phyloP scores from a whole-genome alignment of 495 filamentous ascomycete genomes.

The Hypoxylon trugodes region DNA sequence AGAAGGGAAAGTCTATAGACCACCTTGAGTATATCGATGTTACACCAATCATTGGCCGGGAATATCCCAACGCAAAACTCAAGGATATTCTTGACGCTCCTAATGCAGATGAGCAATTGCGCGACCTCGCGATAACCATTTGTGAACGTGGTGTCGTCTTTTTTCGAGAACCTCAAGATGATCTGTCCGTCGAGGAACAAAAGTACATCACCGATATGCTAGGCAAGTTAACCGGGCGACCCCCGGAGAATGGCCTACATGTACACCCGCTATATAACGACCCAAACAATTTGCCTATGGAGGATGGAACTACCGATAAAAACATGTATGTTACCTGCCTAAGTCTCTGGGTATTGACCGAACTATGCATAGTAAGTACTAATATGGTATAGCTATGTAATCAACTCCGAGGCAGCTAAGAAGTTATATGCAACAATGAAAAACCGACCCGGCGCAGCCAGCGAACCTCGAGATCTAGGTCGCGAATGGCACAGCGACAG shows the following conservation, averaged over 20 bases:
- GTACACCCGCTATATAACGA: constrained; percentile 55
- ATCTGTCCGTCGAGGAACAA: constrained; percentile 50
- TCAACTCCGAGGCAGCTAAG: constrained; percentile 56
- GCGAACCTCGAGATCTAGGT: constrained; percentile 49
- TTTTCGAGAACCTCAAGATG: constrained; percentile 56
- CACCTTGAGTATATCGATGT: constrained; percentile 69
- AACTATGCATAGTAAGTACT: not conserved
- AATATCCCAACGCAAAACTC: constrained; percentile 68
- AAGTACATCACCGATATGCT: constrained; percentile 52
- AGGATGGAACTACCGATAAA: constrained; percentile 50
- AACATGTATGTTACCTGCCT: constrained; percentile 50
- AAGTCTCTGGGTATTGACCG: no score
- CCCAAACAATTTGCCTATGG: constrained; percentile 52
- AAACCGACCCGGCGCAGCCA: constrained; percentile 31
- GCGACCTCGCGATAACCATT: constrained; percentile 66
- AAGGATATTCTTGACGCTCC: constrained; percentile 66
- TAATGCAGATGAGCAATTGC: constrained; percentile 71
- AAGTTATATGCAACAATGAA: constrained; percentile 56
- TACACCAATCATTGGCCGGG: constrained; percentile 73
- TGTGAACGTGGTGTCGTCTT: constrained; percentile 71
- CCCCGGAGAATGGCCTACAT: constrained; percentile 52
- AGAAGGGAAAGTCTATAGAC: constrained; percentile 60
- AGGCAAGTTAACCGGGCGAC: constrained; percentile 53
- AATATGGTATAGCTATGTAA: constrained; percentile 48
- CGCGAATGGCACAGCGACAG: constrained; percentile 58